A percentile compares a stretch with the other conserved stretches of the same genome.
Conservation (phyloP, 305 asterid genomes). For the Stenogyne calaminthoides region DNA sequence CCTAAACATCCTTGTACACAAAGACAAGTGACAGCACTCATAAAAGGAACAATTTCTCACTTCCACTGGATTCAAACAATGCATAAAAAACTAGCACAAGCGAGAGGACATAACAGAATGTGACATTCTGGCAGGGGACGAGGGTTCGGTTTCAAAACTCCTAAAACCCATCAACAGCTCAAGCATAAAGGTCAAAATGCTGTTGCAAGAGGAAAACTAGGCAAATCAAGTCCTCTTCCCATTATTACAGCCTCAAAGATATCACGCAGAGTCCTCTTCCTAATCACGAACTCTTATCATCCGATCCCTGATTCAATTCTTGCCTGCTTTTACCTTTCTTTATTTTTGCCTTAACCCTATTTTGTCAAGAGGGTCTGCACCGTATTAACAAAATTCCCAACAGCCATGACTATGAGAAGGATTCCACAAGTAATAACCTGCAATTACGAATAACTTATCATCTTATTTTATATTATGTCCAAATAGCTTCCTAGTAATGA, state of each 20-base stretch:
- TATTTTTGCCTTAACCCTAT: conserved; percentile 84
- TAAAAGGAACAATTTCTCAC: not conserved
- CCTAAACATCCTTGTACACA: too few species aligned
- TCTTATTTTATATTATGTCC: not conserved
- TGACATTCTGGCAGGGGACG: not conserved
- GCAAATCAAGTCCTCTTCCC: conserved; percentile 17
- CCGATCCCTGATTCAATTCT: conserved; percentile 54
- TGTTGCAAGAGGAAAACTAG: conserved; percentile 20
- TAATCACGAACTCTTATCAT: conserved; percentile 46
- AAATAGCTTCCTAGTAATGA: not conserved
- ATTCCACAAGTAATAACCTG: conserved; percentile 94
- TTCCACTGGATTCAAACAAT: not conserved
- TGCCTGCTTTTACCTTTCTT: conserved; percentile 75
- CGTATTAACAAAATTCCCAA: conserved; percentile 88
- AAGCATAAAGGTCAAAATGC: conserved; percentile 34
- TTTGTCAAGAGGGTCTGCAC: conserved; percentile 84
- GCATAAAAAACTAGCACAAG: not conserved
- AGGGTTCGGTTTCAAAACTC: conserved; percentile 14
- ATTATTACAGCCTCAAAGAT: conserved; percentile 30
- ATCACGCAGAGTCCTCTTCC: not conserved
- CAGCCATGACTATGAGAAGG: conserved; percentile 90
- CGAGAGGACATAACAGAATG: not conserved
- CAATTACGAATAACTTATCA: conserved; percentile 26
- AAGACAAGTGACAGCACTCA: not conserved
- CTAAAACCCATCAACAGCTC: conserved; percentile 31